Conservation (phyloP, 371 early-diverging fungal genomes). For the Conidiobolus incongruus region DNA sequence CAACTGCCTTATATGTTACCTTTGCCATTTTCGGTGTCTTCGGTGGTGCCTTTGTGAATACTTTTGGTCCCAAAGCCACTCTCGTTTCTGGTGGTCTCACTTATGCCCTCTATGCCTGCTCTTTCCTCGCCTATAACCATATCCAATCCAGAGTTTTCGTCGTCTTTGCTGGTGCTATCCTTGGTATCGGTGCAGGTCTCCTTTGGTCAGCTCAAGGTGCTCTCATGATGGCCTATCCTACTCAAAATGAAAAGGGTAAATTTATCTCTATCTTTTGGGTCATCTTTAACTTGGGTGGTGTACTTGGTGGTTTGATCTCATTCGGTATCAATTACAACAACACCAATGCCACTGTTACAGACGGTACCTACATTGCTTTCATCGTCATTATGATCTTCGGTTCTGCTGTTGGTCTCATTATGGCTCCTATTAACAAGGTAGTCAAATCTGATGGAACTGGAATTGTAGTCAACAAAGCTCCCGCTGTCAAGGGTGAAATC, state of each 20-base stretch:
- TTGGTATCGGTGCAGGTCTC: constrained; percentile 33
- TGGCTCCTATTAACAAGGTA: constrained; percentile 31
- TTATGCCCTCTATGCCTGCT: constrained; percentile 25
- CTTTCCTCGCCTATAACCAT: constrained; percentile 23
- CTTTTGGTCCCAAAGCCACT: constrained; percentile 22
- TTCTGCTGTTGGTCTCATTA: constrained; percentile 16
- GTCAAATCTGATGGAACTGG: constrained; percentile 29
- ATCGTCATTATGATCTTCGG: constrained; percentile 36
- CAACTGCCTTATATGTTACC: constrained; percentile 36
- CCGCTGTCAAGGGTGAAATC: constrained; percentile 23
- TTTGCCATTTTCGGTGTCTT: constrained; percentile 41
- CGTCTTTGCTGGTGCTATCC: constrained; percentile 27
- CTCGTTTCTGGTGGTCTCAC: constrained; percentile 24
- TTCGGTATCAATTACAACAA: constrained; percentile 32
- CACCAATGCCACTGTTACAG: constrained; percentile 11
- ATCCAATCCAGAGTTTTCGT: constrained; percentile 17
- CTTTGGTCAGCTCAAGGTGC: constrained; percentile 59
- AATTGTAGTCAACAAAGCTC: constrained; percentile 20
- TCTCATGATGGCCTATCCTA: constrained; percentile 61
- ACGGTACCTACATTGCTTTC: constrained; percentile 31
- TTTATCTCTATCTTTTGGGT: constrained; percentile 63
- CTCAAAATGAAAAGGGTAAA: constrained; percentile 45
- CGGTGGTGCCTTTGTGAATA: constrained; percentile 30
- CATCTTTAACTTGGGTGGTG: constrained; percentile 43
- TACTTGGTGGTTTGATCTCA: constrained; percentile 44